phyloP scores from a whole-genome alignment of 169 alveolate species.

The Pseudocohnilembus persalinus region DNA sequence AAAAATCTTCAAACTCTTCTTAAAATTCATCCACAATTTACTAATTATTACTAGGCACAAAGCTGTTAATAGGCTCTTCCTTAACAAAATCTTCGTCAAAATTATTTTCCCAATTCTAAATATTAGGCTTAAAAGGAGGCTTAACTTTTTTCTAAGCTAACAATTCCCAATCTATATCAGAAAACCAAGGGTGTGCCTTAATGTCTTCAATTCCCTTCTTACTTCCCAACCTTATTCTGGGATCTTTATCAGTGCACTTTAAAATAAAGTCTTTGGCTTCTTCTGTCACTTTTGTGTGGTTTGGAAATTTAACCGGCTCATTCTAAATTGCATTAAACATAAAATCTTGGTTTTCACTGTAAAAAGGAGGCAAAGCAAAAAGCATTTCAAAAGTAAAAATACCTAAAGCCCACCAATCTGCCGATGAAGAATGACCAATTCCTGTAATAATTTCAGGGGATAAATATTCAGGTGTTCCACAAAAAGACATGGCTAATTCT shows the following conservation, averaged over 20 bases:
- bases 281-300: conserved; percentile 39
- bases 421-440: conserved; percentile 51
- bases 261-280: conserved; percentile 52
- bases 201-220: conserved; percentile 70
- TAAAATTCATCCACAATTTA: conserved; percentile 14
- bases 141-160: conserved; percentile 48
- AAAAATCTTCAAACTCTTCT: conserved; percentile 27
- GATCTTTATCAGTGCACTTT: conserved; percentile 50
- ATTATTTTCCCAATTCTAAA: conserved; percentile 36
- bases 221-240: conserved; percentile 64
- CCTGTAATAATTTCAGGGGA: conserved; percentile 69
- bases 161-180: conserved; percentile 70
- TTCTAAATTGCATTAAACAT: conserved; percentile 40
- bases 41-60: conserved; percentile 13
- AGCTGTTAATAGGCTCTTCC: conserved; percentile 19
- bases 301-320: conserved; percentile 46
- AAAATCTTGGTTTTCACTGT: conserved; percentile 46
- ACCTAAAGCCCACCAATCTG: conserved; percentile 76
- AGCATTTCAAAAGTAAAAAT: conserved; percentile 69
- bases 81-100: conserved; percentile 34
- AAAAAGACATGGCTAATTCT: conserved; percentile 57
- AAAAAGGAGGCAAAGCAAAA: conserved; percentile 69
- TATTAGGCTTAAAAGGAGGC: conserved; percentile 75
- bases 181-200: conserved; percentile 76
- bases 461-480: conserved; percentile 73